phyloP scores from a whole-genome alignment of 2,329 filamentous ascomycete genomes.

The Exophiala dermatitidis region DNA sequence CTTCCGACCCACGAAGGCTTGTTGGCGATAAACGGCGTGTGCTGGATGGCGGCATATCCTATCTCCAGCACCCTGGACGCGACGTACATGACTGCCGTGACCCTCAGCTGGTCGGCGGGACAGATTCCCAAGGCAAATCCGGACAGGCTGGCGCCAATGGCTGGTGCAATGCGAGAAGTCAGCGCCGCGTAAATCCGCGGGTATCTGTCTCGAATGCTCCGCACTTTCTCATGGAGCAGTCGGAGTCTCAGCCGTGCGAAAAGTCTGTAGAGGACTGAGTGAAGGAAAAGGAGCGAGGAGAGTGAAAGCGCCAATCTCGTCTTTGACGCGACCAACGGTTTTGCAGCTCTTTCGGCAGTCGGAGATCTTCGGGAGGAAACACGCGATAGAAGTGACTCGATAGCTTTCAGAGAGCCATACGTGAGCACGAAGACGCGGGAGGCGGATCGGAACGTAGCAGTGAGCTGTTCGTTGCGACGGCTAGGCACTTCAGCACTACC shows the following conservation, averaged over 20 bases:
- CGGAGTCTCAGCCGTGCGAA: constrained; percentile 71
- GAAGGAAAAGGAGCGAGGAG: constrained; percentile 77
- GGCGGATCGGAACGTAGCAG: constrained; percentile 62
- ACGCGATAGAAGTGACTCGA: constrained; percentile 19
- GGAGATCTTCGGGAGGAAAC: constrained; percentile 8
- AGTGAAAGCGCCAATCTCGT: constrained; percentile 75
- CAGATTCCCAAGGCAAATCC: constrained; percentile 75
- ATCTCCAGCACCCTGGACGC: constrained; percentile 79
- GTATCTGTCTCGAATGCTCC: constrained; percentile 75
- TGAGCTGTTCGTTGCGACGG: constrained; percentile 57
- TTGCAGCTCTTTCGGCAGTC: constrained; percentile 33
- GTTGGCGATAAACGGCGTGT: constrained; percentile 59
- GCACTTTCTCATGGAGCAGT: constrained; percentile 70
- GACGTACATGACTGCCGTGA: constrained; percentile 74
- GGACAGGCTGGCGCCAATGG: constrained; percentile 81
- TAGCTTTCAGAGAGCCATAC: constrained; percentile 54
- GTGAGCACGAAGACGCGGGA: constrained; percentile 63
- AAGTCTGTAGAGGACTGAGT: constrained; percentile 85
- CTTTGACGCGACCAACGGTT: constrained; percentile 48
- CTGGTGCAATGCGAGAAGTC: constrained; percentile 76
- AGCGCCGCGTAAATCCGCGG: constrained; percentile 66
- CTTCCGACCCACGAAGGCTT: constrained; percentile 78
- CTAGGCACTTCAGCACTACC: not conserved
- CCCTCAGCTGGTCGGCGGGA: constrained; percentile 62
- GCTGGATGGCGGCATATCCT: constrained; percentile 73